Base-by-base conservation (phyloP, 306 rosid genomes). In the Quercus parvula region DNA sequence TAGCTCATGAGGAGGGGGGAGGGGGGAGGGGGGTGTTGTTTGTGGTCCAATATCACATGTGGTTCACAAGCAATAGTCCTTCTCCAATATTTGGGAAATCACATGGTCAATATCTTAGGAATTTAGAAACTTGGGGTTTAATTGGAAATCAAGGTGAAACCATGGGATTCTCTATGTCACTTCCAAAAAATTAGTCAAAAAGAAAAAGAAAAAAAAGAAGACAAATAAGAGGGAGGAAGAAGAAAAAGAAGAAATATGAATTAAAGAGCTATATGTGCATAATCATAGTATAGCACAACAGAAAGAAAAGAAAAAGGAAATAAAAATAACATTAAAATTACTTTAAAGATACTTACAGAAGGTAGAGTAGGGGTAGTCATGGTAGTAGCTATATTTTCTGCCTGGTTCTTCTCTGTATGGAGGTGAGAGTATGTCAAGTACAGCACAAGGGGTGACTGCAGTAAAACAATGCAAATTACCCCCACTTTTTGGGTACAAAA, bases 391-490 rank as follows among this genome's bases (percentile, higher is more conserved):
- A 75, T 96, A 95, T 83, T 77, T 89, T 91, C 98, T 89, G 78
- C 93, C 98, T 22, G 83, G 89, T 52, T 89, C 80, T 85, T 92
- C 97, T 27, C 33, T 81, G 76, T 95, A 95, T 81, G 98, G 92
- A 70, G 99, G 99, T 0, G 97, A 67, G 46, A 91, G 96, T 81
- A 95, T 63, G 85, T 95, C 99, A 44, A 95, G 88, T 84, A 95
- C 86, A 7, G 98, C 98, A 82, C 99, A 92, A 31, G 96, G 96
- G 8, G 97, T 88, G 59, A 90, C 86, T 27, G 99, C 97, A 8
- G 96, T 91, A 82, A 95, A 95, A 81, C 91, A 89, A 86, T 95
- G 99, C 70, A 95, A 84, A 82, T 95, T 95, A 3, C 99, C 99
- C 35, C 98, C 97, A 3, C 74, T 79, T 33, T 82, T 90, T 46